phyloP scores from a whole-genome alignment of 1,139 yeast species.

The Taphrina populina region DNA sequence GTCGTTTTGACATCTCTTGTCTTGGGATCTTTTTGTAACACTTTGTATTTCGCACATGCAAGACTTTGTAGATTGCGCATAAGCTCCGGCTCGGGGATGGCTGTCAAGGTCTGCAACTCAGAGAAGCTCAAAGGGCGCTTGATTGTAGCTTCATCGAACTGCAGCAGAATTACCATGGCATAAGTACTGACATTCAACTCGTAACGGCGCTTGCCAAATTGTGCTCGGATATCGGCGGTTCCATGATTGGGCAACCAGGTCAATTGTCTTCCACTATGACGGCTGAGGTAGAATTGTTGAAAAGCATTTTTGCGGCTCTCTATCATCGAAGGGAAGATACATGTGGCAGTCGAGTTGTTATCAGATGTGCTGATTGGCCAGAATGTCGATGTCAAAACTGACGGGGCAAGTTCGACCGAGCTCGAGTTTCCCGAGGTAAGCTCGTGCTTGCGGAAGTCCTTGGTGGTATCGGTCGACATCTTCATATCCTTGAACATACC shows the following conservation, averaged over 20 bases:
- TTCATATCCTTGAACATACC: conserved; percentile 85
- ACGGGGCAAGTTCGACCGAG: conserved; percentile 38
- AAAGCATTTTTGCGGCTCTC: conserved; percentile 49
- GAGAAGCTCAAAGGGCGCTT: conserved; percentile 57
- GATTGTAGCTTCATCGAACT: conserved; percentile 61
- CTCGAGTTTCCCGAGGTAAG: conserved; percentile 40
- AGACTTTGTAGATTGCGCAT: conserved; percentile 78
- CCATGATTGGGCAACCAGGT: conserved; percentile 86
- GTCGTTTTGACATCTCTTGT: conserved; percentile 58
- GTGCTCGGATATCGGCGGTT: conserved; percentile 50
- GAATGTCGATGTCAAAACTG: conserved; percentile 56
- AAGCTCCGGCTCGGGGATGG: conserved; percentile 70
- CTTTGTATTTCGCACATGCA: conserved; percentile 76
- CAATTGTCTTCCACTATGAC: conserved; percentile 71
- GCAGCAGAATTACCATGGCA: conserved; percentile 71
- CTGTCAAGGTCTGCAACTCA: conserved; percentile 65
- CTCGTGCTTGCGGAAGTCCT: conserved; percentile 51
- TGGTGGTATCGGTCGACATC: conserved; percentile 60
- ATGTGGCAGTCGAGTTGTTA: conserved; percentile 43
- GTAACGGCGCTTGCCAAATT: conserved; percentile 67
- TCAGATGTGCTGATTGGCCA: conserved; percentile 63
- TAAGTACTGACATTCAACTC: conserved; percentile 78
- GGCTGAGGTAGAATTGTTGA: conserved; percentile 56
- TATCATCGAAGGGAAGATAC: conserved; percentile 56
- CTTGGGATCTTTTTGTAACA: conserved; percentile 71